Base-by-base conservation (phyloP, 345 rosid genomes). In the Sisymbrium altissimum region DNA sequence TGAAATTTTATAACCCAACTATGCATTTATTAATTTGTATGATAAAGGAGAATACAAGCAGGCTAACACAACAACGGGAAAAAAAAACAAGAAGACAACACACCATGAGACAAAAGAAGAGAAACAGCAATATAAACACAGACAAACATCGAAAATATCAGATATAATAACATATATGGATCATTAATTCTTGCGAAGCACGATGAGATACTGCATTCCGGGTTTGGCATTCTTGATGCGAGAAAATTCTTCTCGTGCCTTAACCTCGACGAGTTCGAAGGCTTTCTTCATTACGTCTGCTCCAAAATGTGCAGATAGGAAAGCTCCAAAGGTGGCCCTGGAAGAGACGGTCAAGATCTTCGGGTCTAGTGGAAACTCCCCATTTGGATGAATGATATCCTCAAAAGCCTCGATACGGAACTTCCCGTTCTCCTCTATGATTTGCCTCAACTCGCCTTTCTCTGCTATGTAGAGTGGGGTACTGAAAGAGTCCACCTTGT, bases 341-440 rank as follows among this genome's bases (percentile, higher is more conserved):
- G 0, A 12, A n/a, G 76, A 72, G 17, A 29, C 12, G 9, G 62
- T 17, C 64, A 72, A 72, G 9, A 19, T 13, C 55, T 52, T 72
- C 0, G 76, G 69, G 12, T 72, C 76, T 17, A 53, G 6, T 0
- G 70, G 54, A 40, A 72, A 50, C 35, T 62, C 69, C 25, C 32
- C 50, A 0, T 72, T 10, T 19, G 60, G 29, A 17, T 72, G 70
- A 41, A 21, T 73, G 13, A 73, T 66, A 33, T 45, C 58, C 9
- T 75, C 74, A 21, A 75, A 58, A 36, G 45, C 40, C 38, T 75
- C 74, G 36, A 75, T 52, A 7, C 40, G n/a, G 68, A 75, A 75
- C 12, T 53, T 55, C 0, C 70, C 64, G 5, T 50, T 75, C 10
- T 67, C 59, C 6, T 60, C 23, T 8, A 75, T 68, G 46, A 61